Base-by-base conservation (phyloP, 371 early-diverging fungal genomes). In the Phascolomyces articulosus region DNA sequence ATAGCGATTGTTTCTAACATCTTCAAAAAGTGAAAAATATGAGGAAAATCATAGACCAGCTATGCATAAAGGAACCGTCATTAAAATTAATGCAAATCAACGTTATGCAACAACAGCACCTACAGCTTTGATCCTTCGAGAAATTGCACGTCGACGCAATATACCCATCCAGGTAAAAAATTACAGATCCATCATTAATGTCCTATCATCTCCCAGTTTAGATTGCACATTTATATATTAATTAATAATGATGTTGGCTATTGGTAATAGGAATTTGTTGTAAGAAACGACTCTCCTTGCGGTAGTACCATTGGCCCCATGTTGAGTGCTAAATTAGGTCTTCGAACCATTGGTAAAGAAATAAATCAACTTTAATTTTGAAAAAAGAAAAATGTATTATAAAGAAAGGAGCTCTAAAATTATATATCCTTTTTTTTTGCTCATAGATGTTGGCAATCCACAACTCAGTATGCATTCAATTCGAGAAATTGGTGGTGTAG, bases 391-490 rank as follows among this genome's bases (percentile, higher is more conserved):
- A 41, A 41, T n/a, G 15, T 41, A 41, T 41, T 11, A 15, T 41
- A n/a, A 41, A 41, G 16, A 3, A 16, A 41, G 3, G 4, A 44
- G n/a, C 8, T 44, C 6, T 13, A 44, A 44, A 15, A 44, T 44
- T 44, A 13, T 44, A 0, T 44, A 44, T n/a, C 4, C 38, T 44
- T 44, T 44, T 1, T n/a, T 44, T 3, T 1, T 2, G 11, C 40
- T 8, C 6, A 21, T 27, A 85, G 97, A 98, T 83, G 90, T 97
- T 27, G 97, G 98, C 60, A 95, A 92, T 69, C 94, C 97, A 40
- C 95, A 97, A 77, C 73, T 96, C 56, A 90, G 91, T 72, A 98
- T 97, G 98, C 98, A 97, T 81, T 93, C 94, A 64, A 92, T 95
- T 79, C 94, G 97, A 58, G 97, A 98, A 77, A 89, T 87, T 24